Conservation (phyloP, 768 basidiomycete genomes). For the Lentinula sp. region DNA sequence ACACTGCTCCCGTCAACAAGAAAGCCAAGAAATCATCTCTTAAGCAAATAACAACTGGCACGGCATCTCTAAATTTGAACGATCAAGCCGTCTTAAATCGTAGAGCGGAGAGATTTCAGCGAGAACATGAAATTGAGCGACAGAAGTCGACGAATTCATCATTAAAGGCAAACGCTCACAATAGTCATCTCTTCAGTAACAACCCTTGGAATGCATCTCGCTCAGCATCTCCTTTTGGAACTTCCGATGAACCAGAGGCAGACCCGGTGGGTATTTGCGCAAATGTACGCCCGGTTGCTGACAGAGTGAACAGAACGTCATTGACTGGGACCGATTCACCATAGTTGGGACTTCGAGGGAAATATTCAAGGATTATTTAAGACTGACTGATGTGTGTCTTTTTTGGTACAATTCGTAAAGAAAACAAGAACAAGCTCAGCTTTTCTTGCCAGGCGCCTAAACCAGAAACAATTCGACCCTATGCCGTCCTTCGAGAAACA, state of each 20-base stretch:
- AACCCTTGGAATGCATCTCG: conserved; percentile 34
- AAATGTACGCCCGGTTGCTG: neutral
- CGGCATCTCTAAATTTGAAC: conserved; percentile 43
- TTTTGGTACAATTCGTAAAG: neutral
- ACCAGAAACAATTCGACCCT: conserved; percentile 90
- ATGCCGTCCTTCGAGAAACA: conserved; percentile 77
- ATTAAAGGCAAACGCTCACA: conserved; percentile 41
- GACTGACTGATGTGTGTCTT: conserved; percentile 75
- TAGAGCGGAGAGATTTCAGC: conserved; percentile 84
- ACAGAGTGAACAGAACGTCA: conserved; percentile 66
- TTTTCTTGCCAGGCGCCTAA: conserved; percentile 75
- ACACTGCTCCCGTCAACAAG: conserved; percentile 34
- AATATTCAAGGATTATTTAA: conserved; percentile 93
- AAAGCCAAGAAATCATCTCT: conserved; percentile 60
- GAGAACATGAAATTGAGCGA: conserved; percentile 83
- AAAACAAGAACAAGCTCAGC: conserved; percentile 3
- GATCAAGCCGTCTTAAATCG: conserved; percentile 68
- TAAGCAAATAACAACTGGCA: conserved; percentile 29
- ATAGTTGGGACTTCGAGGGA: conserved; percentile 89
- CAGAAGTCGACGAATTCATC: conserved; percentile 43
- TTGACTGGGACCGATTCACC: conserved; percentile 93
- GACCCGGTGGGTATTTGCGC: conserved; percentile 49
- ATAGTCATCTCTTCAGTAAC: conserved; percentile 50
- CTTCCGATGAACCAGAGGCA: conserved; percentile 62
- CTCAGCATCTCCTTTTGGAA: conserved; percentile 41